phyloP scores from a whole-genome alignment of 176 grass and related monocot species.

The Juncus inflexus region DNA sequence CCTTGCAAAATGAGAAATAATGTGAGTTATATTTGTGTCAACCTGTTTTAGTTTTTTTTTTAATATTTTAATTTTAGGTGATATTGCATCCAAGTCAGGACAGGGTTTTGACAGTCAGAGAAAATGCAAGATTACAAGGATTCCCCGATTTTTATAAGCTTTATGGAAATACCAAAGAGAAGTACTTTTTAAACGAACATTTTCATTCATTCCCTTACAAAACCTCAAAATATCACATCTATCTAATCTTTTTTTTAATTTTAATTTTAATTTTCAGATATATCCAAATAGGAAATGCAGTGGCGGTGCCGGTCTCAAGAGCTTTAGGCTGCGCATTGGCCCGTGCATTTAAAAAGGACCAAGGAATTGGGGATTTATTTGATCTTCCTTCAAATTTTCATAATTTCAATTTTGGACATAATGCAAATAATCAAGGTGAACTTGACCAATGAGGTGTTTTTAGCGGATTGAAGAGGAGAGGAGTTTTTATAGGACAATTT shows the following conservation, averaged over 20 bases:
- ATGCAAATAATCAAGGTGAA: background rate
- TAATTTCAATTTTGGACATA: background rate
- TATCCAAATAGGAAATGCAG: conserved; percentile 39
- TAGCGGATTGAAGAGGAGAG: too few relatives aligned
- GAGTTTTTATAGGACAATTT: too few relatives aligned
- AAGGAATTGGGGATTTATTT: background rate
- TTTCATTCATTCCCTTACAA: too few relatives aligned
- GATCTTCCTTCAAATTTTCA: conserved; percentile 19
- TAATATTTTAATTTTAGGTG: conserved; percentile 22
- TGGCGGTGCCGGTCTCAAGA: conserved; percentile 35
- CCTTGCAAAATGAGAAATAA: too few relatives aligned
- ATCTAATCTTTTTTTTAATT: background rate
- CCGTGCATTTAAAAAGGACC: background rate
- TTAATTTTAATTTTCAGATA: conserved; percentile 16
- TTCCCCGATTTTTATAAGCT: conserved; percentile 71
- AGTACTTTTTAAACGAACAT: conserved; percentile 27
- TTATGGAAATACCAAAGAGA: conserved; percentile 47
- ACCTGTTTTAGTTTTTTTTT: too few relatives aligned
- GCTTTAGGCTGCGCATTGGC: conserved; percentile 28
- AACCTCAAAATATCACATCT: too few relatives aligned
- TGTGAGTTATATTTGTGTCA: too few relatives aligned
- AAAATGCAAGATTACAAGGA: conserved; percentile 84
- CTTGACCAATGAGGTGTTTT: background rate
- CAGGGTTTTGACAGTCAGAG: conserved; percentile 55
- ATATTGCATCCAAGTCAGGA: conserved; percentile 64